A percentile compares a stretch with the other conserved stretches of the same genome.
Evolutionary conservation across 306 rosid genomes (phyloP).

Genomic region (Fragaria iinumae): DNA sequence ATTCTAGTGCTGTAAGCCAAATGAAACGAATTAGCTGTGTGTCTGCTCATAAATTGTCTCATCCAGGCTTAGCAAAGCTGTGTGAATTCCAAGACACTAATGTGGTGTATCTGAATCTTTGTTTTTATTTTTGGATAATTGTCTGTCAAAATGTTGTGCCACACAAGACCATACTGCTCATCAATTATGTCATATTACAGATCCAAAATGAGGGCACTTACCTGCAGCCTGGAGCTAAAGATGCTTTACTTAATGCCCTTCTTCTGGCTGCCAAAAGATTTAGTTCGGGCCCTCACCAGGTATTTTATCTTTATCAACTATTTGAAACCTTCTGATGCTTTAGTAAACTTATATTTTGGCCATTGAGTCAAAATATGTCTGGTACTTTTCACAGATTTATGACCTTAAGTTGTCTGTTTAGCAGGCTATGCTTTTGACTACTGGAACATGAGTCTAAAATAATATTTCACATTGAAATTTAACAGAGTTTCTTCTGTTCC

Average conservation of each 20-base stretch:
- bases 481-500: constrained; percentile 13
- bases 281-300: constrained; percentile 91
- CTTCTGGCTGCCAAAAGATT: constrained; percentile 79
- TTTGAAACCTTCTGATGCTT: neutral
- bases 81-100: neutral
- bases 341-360: neutral
- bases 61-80: neutral
- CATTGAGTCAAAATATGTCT: neutral
- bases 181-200: constrained; percentile 36
- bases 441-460: neutral
- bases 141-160: neutral
- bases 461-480: neutral
- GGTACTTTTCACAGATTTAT: neutral
- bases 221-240: constrained; percentile 69
- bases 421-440: neutral
- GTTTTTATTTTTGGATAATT: neutral
- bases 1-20: neutral
- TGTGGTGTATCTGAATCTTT: neutral
- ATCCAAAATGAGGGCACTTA: constrained; percentile 77
- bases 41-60: neutral
- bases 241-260: constrained; percentile 88
- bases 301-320: constrained; percentile 28
- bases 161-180: constrained; percentile 3
- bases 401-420: neutral
- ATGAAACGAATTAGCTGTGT: neutral